A percentile compares a stretch with the other conserved stretches of the same genome.
Evolutionary conservation across 176 grass and related monocot genomes (phyloP).

Genomic region (Tillandsia fasciculata): DNA sequence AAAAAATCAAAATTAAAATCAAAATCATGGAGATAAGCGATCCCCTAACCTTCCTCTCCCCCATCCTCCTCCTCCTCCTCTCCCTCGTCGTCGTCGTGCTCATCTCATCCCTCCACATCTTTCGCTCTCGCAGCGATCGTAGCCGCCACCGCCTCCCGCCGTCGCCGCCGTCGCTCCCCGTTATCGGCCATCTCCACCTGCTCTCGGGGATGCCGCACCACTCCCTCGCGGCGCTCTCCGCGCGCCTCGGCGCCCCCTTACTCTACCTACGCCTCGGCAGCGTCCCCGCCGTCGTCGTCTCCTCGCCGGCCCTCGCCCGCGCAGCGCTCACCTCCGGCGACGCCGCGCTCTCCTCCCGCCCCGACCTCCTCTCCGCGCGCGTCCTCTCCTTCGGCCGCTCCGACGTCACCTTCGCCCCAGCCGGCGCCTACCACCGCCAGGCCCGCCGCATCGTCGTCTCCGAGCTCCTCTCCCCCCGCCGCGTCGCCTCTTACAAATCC

Average conservation of each 20-base stretch:
- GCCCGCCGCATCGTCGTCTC: constrained; percentile 8
- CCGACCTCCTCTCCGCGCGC: constrained; percentile 39
- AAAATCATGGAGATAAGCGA: no score
- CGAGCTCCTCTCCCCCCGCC: constrained; percentile 18
- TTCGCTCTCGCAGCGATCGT: no score
- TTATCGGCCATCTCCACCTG: constrained; percentile 16
- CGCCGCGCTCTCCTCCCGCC: constrained; percentile 46
- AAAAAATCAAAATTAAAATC: no score
- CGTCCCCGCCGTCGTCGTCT: constrained; percentile 37
- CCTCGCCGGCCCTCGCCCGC: constrained; percentile 40
- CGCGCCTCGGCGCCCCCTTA: no score
- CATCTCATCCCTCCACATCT: no score
- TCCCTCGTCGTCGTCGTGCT: no score
- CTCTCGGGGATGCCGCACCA: background rate
- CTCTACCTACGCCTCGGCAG: constrained; percentile 40
- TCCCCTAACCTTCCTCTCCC: no score
- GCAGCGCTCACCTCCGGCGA: constrained; percentile 55
- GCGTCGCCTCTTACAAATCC: constrained; percentile 25
- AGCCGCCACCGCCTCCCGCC: background rate
- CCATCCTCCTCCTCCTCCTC: no score
- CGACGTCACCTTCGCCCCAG: constrained; percentile 39
- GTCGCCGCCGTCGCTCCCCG: background rate
- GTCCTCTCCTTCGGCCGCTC: constrained; percentile 43
- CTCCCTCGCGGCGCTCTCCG: no score
- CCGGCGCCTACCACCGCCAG: constrained; percentile 7